Conservation (phyloP, 495 filamentous ascomycete species). For the Tetracladium marchalianum region DNA sequence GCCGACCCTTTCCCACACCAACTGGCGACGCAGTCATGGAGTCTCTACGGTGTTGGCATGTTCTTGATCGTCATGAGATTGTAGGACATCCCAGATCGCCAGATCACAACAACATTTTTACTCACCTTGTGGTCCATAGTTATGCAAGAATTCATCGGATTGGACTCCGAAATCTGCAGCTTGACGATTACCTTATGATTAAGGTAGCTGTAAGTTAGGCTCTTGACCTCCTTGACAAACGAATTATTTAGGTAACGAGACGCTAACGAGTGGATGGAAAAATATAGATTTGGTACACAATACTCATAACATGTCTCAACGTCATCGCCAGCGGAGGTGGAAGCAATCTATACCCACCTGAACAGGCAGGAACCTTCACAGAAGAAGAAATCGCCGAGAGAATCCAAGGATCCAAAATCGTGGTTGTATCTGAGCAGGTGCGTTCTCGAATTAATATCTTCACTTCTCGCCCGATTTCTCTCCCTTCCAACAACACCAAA, state of each 20-base stretch:
- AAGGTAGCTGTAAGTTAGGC: slow-evolving; percentile 16
- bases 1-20: slow-evolving; percentile 13
- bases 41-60: slow-evolving; percentile 20
- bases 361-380: slow-evolving; percentile 26
- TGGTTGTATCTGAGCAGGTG: slow-evolving; percentile 34
- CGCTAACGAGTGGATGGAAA: background rate
- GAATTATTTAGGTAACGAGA: background rate
- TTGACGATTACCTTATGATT: slow-evolving; percentile 30
- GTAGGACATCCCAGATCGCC: slow-evolving; percentile 8
- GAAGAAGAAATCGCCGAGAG: slow-evolving; percentile 28
- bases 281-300: slow-evolving; percentile 22
- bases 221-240: background rate
- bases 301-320: slow-evolving; percentile 32
- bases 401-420: slow-evolving; percentile 35
- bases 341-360: slow-evolving; percentile 31
- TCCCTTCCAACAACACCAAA: background rate
- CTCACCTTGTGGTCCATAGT: slow-evolving; percentile 12
- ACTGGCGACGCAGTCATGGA: slow-evolving; percentile 21
- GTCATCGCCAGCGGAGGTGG: slow-evolving; percentile 33
- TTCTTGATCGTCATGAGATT: slow-evolving; percentile 19
- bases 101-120: background rate
- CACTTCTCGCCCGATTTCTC: background rate
- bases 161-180: slow-evolving; percentile 18
- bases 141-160: slow-evolving; percentile 24
- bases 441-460: background rate